Evolutionary conservation across 768 basidiomycete species (phyloP).

Genomic region (Psilocybe sp.): DNA sequence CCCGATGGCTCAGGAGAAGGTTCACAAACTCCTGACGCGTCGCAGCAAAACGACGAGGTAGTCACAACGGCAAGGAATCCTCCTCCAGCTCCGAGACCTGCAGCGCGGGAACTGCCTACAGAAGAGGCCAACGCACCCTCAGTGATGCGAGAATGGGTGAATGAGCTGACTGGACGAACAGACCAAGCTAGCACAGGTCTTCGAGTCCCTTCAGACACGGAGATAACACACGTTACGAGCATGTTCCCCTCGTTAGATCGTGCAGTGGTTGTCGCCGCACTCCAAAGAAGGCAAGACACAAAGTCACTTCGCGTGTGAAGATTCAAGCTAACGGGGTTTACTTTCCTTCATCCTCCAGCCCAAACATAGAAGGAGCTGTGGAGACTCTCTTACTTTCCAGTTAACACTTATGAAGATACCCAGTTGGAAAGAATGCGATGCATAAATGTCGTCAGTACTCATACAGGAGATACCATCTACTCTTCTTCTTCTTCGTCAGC

Average conservation of each 20-base stretch:
- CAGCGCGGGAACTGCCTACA: constrained; percentile 11
- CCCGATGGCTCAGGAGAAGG: constrained; percentile 48
- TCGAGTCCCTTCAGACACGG: constrained; percentile 69
- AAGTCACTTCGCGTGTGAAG: constrained; percentile 8
- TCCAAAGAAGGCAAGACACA: constrained; percentile 73
- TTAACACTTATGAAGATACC: background rate
- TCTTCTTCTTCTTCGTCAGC: constrained; percentile 39
- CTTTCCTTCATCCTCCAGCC: constrained; percentile 34
- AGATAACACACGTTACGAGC: constrained; percentile 66
- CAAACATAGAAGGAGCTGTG: constrained; percentile 79
- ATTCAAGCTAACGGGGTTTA: constrained; percentile 5
- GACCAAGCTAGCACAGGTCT: constrained; percentile 54
- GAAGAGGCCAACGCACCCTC: constrained; percentile 30
- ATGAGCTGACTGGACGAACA: constrained; percentile 69
- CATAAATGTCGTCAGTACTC: too few species aligned
- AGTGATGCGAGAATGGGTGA: constrained; percentile 76
- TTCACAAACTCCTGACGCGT: constrained; percentile 14
- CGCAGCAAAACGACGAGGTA: constrained; percentile 49
- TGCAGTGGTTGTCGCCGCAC: constrained; percentile 68
- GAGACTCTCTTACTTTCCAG: constrained; percentile 65
- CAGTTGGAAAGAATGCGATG: constrained; percentile 3
- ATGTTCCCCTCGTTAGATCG: constrained; percentile 86
- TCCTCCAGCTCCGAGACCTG: constrained; percentile 13
- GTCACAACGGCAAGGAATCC: constrained; percentile 56
- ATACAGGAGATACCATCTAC: constrained; percentile 11